Evolutionary conservation across 495 filamentous ascomycete species (phyloP), one percentile per base, ranked within the genome.

Genomic region (Paragyromitra xinjiangensis): DNA sequence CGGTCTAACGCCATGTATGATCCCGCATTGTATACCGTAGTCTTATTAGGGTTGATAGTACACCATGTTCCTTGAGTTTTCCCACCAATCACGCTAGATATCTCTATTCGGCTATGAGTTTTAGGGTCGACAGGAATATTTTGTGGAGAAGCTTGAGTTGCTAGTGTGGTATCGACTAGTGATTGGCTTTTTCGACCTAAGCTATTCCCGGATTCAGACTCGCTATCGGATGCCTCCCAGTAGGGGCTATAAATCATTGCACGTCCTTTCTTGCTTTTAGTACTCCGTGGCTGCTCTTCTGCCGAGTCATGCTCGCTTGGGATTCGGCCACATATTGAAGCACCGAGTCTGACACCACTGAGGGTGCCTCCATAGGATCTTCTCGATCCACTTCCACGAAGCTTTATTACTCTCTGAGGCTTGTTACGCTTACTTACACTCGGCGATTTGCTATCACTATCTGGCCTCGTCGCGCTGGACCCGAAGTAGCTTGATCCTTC

Each of bases 51-150:
- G 14, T 58, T 71, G 16, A 76, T 29, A 45, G 7, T 71, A 45
- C 73, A 76, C 73, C 67, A 76, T 4, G 73, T 76, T 16, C 73
- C 73, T 42, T 76, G 73, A 19, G 73, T 76, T 45, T 64, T 76
- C 6, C 73, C 73, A 9, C 73, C 67, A 64, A 76, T 76, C 24
- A 76, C 37, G 24, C 45, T 71, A 6, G 73, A 76, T 76, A 76
- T 76, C 40, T 76, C 56, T 44, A 64, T 71, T 22, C 67, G 73
- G 19, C 73, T 71, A 45, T 71, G 69, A 22, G 67, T 71, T 63
- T 48, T 44, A 37, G 66, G 68, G 26, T 40, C 64, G 24, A 19
- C n/a, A 51, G 73, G 73, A 64, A 71, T 71, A 58, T 71, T 63
- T 34, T 24, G 67, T 16, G n/a, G 22, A 22, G 61, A 26, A 11